phyloP scores from a whole-genome alignment of 2,329 filamentous ascomycete genomes.

The Daldinia sp. region DNA sequence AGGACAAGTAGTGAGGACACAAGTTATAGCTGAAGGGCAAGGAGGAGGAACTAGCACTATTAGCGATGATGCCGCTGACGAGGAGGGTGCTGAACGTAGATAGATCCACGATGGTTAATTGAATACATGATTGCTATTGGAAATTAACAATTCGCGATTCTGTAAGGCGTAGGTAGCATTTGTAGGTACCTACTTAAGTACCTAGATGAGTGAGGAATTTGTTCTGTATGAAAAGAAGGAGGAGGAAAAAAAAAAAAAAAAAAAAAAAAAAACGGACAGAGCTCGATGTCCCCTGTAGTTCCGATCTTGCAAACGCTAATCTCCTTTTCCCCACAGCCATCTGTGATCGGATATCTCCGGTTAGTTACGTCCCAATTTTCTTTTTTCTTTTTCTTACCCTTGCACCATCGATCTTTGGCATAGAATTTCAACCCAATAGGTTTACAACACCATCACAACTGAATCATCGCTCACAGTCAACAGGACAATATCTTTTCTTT shows the following conservation, averaged over 20 bases:
- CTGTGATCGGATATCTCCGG: conserved; percentile 1
- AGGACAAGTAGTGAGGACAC: conserved; percentile 63
- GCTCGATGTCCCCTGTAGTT: neutral
- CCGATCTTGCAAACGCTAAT: neutral
- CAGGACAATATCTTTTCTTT: neutral
- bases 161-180: neutral
- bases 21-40: conserved; percentile 64
- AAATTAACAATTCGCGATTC: neutral
- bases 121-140: neutral
- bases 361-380: neutral
- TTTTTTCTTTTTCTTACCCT: neutral
- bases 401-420: neutral
- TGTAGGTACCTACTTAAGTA: neutral
- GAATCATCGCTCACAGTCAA: neutral
- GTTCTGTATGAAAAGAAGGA: neutral
- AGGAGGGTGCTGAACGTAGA: neutral
- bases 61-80: conserved; percentile 43
- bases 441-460: neutral
- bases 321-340: conserved; percentile 2
- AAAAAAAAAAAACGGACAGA: neutral
- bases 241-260: neutral
- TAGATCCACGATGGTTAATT: neutral
- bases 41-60: conserved; percentile 66
- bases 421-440: neutral
- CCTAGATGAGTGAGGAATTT: too few species aligned